Conservation (phyloP, 305 asterid species). For the Rubia tinctorum region DNA sequence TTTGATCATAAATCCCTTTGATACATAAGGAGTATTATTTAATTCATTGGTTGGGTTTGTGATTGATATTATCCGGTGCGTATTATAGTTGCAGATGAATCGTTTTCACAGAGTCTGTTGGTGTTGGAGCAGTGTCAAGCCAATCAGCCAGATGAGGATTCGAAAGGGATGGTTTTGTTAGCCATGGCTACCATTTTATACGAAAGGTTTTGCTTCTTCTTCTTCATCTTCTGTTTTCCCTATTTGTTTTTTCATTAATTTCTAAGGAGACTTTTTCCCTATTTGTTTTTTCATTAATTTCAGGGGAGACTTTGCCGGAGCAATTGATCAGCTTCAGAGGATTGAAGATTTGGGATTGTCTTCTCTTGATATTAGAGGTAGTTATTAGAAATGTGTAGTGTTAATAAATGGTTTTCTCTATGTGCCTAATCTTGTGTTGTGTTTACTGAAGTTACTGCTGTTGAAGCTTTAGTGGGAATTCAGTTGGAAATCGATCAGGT, state of each 20-base stretch:
- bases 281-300: not conserved
- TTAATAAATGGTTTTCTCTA: not conserved
- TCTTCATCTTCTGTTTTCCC: not conserved
- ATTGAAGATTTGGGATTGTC: slow-evolving; percentile 54
- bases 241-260: not conserved
- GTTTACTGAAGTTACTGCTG: slow-evolving; percentile 65
- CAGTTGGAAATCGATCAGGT: slow-evolving; percentile 61
- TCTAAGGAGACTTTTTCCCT: not conserved
- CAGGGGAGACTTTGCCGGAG: slow-evolving; percentile 70
- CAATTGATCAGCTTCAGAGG: slow-evolving; percentile 64
- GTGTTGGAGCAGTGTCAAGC: slow-evolving; percentile 87
- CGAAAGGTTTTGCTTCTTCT: slow-evolving; percentile 52
- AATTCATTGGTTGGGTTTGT: too few relatives aligned
- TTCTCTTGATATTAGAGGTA: slow-evolving; percentile 68
- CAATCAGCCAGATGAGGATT: slow-evolving; percentile 59
- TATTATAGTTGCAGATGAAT: slow-evolving; percentile 51
- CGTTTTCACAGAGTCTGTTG: slow-evolving; percentile 63
- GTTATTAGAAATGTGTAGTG: not conserved
- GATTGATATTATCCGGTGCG: not conserved
- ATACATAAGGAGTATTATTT: not conserved
- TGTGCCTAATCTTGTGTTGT: slow-evolving; percentile 2
- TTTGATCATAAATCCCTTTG: not conserved
- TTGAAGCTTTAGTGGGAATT: slow-evolving; percentile 81
- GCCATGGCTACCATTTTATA: slow-evolving; percentile 76
- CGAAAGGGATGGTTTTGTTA: slow-evolving; percentile 73